These are phyloP conservation scores for Penicillium diatomitis DNA, from an alignment of 495 filamentous ascomycete species.

Conservation along the genomic window DNA sequence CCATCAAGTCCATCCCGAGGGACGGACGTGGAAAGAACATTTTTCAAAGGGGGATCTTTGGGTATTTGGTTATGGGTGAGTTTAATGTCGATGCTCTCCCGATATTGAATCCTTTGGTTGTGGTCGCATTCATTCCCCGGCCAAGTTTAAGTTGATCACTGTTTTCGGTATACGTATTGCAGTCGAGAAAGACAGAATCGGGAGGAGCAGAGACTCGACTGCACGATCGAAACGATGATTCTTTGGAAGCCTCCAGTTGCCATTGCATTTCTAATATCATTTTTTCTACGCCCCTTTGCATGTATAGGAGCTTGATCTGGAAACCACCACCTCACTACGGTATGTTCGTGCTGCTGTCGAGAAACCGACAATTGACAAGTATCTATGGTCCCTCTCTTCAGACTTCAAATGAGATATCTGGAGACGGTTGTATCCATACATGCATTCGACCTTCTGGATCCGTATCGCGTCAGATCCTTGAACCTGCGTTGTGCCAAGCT, in stretches of 20 bases:
- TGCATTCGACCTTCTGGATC: too few relatives aligned
- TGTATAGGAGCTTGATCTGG: conserved; percentile 83
- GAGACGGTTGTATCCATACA: background rate
- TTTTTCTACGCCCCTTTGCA: too few relatives aligned
- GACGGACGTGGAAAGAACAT: conserved; percentile 34
- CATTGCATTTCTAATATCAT: too few relatives aligned
- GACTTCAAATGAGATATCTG: too few relatives aligned
- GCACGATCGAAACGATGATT: too few relatives aligned
- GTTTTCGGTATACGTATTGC: background rate
- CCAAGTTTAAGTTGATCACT: background rate
- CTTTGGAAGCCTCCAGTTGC: too few relatives aligned
- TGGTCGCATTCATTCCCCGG: too few relatives aligned
- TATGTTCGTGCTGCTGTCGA: conserved; percentile 28
- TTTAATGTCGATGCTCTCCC: conserved; percentile 1
- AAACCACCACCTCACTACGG: conserved; percentile 95
- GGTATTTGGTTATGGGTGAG: conserved; percentile 88
- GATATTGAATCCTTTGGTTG: too few relatives aligned
- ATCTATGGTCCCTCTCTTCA: background rate
- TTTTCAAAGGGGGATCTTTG: conserved; percentile 58
- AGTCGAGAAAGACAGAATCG: background rate
- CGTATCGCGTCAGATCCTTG: background rate
- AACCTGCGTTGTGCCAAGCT: background rate
- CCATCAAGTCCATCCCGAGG: conserved; percentile 20
- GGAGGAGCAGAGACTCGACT: background rate
- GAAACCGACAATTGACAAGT: background rate